Conservation (phyloP, 768 basidiomycete genomes). For the Suillus subaureus region DNA sequence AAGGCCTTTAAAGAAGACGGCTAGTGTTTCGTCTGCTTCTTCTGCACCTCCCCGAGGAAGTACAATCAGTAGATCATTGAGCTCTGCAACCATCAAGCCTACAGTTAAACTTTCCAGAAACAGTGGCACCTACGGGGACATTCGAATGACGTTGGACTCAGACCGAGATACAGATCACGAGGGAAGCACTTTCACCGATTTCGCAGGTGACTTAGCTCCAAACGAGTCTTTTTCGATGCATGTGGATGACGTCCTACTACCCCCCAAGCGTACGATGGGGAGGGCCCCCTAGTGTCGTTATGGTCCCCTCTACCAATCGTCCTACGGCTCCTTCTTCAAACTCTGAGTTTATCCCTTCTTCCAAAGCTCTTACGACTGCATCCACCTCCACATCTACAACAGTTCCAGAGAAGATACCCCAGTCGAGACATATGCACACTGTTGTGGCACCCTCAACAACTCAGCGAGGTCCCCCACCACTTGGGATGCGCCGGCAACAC, state of each 20-base stretch:
- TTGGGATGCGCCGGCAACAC: constrained; percentile 31
- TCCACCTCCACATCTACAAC: not conserved
- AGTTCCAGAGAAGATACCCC: not conserved
- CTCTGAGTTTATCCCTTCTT: not conserved
- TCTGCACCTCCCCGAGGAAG: not conserved
- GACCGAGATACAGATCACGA: not conserved
- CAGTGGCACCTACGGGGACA: not conserved
- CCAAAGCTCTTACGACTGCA: not conserved
- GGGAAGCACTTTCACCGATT: not conserved
- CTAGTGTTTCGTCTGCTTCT: not conserved
- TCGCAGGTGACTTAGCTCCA: not conserved
- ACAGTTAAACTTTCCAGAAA: not conserved
- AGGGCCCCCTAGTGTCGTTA: not conserved
- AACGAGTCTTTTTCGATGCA: constrained; percentile 4
- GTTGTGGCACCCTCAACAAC: not conserved
- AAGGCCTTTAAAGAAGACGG: not conserved
- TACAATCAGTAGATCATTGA: not conserved
- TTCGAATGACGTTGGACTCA: not conserved
- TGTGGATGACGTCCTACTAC: not conserved
- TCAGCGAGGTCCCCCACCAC: constrained; percentile 21
- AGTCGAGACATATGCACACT: not conserved
- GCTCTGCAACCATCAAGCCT: not conserved
- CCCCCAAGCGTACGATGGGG: not conserved
- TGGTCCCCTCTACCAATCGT: not conserved
- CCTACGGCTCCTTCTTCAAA: not conserved